A percentile compares a stretch with the other conserved stretches of the same genome.
Conservation (phyloP, 2,329 filamentous ascomycete genomes). For the Aspergillus aculeatus region DNA sequence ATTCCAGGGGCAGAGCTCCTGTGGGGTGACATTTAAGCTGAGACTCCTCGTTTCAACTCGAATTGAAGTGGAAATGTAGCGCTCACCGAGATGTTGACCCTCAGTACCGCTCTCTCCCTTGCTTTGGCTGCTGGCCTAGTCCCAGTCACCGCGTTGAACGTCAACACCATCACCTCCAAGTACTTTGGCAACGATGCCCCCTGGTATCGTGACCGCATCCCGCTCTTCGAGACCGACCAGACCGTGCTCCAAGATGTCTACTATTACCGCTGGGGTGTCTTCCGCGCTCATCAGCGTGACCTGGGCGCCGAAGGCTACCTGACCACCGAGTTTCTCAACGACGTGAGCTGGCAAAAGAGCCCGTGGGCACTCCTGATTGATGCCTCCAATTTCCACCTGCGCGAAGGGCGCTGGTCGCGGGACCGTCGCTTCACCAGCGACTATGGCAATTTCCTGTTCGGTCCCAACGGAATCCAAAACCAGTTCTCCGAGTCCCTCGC, state of each 20-base stretch:
- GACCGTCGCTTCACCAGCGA: conserved; percentile 47
- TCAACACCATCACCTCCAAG: neutral
- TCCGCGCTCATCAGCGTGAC: conserved; percentile 47
- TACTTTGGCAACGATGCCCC: conserved; percentile 21
- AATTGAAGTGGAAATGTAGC: neutral
- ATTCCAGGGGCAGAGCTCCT: neutral
- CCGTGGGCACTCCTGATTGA: conserved; percentile 47
- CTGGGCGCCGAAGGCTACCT: conserved; percentile 44
- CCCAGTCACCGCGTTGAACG: conserved; percentile 1
- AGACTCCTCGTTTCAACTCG: neutral
- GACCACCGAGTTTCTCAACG: conserved; percentile 47
- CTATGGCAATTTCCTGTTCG: conserved; percentile 45
- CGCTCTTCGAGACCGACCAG: conserved; percentile 16
- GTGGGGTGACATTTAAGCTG: neutral
- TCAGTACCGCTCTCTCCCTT: neutral
- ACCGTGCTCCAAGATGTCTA: conserved; percentile 38
- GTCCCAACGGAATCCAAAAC: conserved; percentile 39
- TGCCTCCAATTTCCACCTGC: conserved; percentile 46
- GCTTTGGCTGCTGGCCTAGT: neutral
- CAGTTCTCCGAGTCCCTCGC: conserved; percentile 48
- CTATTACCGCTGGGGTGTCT: conserved; percentile 49
- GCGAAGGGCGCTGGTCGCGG: conserved; percentile 47
- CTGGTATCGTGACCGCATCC: conserved; percentile 21
- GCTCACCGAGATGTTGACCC: neutral
- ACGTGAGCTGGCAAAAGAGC: conserved; percentile 42